phyloP scores from a whole-genome alignment of 2,329 filamentous ascomycete species.

The Huntiella bhutanensis region DNA sequence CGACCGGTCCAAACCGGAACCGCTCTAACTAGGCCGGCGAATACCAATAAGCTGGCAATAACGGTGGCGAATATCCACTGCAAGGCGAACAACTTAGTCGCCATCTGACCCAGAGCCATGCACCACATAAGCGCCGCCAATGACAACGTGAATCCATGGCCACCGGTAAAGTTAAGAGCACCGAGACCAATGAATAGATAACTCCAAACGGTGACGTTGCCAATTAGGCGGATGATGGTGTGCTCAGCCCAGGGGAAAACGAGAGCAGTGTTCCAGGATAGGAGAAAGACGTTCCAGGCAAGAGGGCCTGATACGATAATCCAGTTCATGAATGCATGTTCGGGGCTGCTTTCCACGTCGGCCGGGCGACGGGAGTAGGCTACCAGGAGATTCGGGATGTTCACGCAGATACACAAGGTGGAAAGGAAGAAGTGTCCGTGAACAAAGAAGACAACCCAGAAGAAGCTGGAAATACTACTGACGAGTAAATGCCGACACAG shows the following conservation, averaged over 20 bases:
- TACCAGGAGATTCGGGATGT: constrained; percentile 61
- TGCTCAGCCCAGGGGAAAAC: constrained; percentile 50
- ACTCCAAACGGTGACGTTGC: constrained; percentile 77
- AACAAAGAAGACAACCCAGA: constrained; percentile 69
- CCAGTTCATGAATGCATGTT: constrained; percentile 28
- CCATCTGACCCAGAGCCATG: constrained; percentile 61
- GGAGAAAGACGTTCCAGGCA: constrained; percentile 65
- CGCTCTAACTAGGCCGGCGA: constrained; percentile 45
- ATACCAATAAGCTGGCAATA: constrained; percentile 58
- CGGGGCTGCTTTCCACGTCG: constrained; percentile 19
- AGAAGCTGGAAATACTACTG: constrained; percentile 38
- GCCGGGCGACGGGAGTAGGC: constrained; percentile 66
- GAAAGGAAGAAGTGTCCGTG: constrained; percentile 56
- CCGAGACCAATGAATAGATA: constrained; percentile 59
- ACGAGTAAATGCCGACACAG: constrained; percentile 18
- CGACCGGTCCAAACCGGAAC: constrained; percentile 44
- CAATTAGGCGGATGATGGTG: constrained; percentile 56
- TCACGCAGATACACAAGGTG: constrained; percentile 57
- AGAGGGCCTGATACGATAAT: constrained; percentile 60
- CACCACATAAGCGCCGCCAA: constrained; percentile 55
- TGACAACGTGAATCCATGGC: constrained; percentile 61
- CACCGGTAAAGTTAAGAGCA: constrained; percentile 56
- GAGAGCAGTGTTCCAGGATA: constrained; percentile 80
- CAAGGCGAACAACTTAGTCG: constrained; percentile 52
- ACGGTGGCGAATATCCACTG: constrained; percentile 88